Evolutionary conservation across 2,329 filamentous ascomycete species (phyloP), one percentile per base, ranked within the genome.

Genomic region (Fusarium verticillioides): DNA sequence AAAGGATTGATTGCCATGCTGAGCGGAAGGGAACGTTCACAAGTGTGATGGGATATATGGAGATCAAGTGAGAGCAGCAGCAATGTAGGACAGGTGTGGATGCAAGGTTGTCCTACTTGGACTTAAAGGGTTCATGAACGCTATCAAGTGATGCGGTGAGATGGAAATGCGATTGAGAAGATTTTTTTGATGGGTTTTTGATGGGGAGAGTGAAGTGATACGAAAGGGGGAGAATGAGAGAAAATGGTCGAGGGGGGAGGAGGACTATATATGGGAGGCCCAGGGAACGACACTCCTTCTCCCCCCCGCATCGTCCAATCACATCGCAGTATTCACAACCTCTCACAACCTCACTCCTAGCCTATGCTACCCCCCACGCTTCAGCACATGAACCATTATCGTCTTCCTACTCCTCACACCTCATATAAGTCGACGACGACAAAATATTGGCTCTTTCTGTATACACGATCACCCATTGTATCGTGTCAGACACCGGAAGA

Each of bases 261-360:
- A 62, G 70, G 50, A 44, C 74, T 77, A 77, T 77, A 77, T 69
- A 71, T 63, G 52, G 43, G 42, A 60, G 62, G 46, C 42, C 40
- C 60, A 56, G 56, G 47, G 56, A 46, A 46, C 60, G 47, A 46
- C 49, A 39, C 32, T 37, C 68, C n/a, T 52, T 2, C 49, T 52
- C 7, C 49, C 75, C 75, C 75, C 64, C 53, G 28, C 56, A 26
- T 39, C 23, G 50, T 32, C 75, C 75, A 77, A 77, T 77, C 75
- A 77, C 37, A 61, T 7, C 12, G 40, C 60, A 32, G 44, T n/a
- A 23, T 37, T 23, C 28, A 46, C 39, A 52, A 77, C 75, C 73
- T 75, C 72, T 67, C 62, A 73, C 69, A 72, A 77, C 75, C 73
- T 77, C 75, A 59, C 49, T 26, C 73, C 63, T 43, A 46, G 53